Evolutionary conservation across 345 rosid species (phyloP), one percentile per base, ranked within the genome.

Genomic region (Eucalyptus grandis): DNA sequence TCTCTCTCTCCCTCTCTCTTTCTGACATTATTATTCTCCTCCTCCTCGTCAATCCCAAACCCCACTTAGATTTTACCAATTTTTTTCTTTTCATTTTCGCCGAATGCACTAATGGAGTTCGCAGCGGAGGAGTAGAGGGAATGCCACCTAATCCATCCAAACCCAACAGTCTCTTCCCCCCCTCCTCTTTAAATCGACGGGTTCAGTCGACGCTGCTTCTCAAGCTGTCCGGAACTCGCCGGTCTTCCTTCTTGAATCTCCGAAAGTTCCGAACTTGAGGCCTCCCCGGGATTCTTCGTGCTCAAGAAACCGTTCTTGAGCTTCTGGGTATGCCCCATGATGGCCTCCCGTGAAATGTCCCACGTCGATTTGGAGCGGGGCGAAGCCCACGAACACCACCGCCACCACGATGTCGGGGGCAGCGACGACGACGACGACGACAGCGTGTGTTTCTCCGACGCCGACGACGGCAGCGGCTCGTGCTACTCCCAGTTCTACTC

Each of bases 401-500:
- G 22, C 30, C 56, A 34, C 62, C 62, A 4, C 62, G 62, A 56
- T 81, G 95, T 92, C 31, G 90, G 83, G 37, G 90, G 94, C 77
- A 87, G 67, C 83, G 90, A 89, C 21, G 93, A 94, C 37, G 93
- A 81, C 31, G 90, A 89, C 24, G 87, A 89, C 37, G 90, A 81
- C 34, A 95, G 94, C 80, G 90, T 93, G 3, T 96, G 92, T 89
- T 97, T 96, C 92, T 96, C 99, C 21, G 99, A 98, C 91, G 96
- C 94, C 40, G 99, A 96, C 16, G 99, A 96, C 69, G 96, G 94
- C 83, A 98, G 96, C 47, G 96, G 93, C 83, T 96, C 99, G 27
- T 94, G 96, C 54, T 93, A 94, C 93, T 96, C 99, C 26, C 98
- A 95, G 91, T 98, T 96, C 91, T 96, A 95, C 81, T 97, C 99